Evolutionary conservation across 345 rosid genomes (phyloP).

Genomic region (Linum lewisii): DNA sequence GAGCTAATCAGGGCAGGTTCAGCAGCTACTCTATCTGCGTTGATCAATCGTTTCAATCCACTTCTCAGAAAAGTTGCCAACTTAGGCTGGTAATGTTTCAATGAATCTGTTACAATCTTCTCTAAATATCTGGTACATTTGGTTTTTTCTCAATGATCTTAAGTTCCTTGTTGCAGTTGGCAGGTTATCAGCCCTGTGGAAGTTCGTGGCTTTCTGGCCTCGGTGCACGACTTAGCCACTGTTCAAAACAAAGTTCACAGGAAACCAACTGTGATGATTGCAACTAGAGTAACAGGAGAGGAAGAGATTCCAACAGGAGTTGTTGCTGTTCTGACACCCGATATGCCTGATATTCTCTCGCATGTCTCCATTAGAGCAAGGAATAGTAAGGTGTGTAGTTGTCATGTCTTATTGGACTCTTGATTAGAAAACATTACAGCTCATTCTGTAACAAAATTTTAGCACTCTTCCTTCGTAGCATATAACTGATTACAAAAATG

Average conservation of each 20-base stretch:
- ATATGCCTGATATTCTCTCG: constrained; percentile 33
- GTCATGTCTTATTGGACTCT: not conserved
- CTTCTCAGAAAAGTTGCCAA: constrained; percentile 28
- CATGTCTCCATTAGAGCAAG: constrained; percentile 39
- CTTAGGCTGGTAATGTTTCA: constrained; percentile 28
- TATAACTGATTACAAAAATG: not conserved
- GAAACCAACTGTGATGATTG: constrained; percentile 31
- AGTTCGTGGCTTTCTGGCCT: constrained; percentile 26
- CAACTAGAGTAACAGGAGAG: constrained; percentile 30
- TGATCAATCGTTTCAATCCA: constrained; percentile 28
- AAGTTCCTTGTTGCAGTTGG: constrained; percentile 23
- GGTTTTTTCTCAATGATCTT: too few relatives aligned
- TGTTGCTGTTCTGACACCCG: constrained; percentile 37
- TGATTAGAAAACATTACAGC: too few relatives aligned
- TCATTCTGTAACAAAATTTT: too few relatives aligned
- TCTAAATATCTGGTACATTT: not conserved
- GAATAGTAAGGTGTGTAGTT: constrained; percentile 23
- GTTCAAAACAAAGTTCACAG: constrained; percentile 29
- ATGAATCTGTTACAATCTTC: not conserved
- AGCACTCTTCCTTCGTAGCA: too few relatives aligned
- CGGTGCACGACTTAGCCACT: constrained; percentile 22
- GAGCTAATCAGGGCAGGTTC: constrained; percentile 30
- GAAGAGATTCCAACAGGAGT: constrained; percentile 38
- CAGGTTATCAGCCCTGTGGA: constrained; percentile 39
- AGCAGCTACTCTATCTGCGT: constrained; percentile 24